Conservation (phyloP, 1,139 yeast species). For the Candida neerlandica region DNA sequence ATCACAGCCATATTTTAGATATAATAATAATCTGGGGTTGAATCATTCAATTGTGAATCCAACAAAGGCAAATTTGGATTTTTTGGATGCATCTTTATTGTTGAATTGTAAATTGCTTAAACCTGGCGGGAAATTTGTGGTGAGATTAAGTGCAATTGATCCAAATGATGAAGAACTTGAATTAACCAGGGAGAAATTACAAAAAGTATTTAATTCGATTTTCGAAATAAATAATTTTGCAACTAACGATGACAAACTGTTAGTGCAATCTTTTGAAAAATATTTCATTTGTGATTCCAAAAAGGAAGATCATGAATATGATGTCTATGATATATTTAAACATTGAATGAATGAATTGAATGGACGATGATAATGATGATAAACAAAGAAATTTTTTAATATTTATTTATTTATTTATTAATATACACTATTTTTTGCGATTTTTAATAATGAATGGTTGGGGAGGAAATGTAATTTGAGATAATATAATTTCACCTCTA, state of each 20-base stretch:
- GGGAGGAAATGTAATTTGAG: not conserved
- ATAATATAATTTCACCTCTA: conserved; percentile 1
- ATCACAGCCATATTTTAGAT: conserved; percentile 64
- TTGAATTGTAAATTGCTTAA: conserved; percentile 69
- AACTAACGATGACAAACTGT: not conserved
- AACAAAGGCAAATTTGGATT: conserved; percentile 47
- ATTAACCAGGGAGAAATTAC: conserved; percentile 57
- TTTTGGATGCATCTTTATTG: conserved; percentile 88
- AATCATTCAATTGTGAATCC: conserved; percentile 30
- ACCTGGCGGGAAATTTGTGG: conserved; percentile 70
- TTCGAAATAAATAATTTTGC: conserved; percentile 20
- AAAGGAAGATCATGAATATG: conserved; percentile 36
- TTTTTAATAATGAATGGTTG: not conserved
- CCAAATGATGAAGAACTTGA: conserved; percentile 52
- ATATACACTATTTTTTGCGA: not conserved
- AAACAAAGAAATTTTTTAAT: not conserved
- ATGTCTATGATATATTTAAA: conserved; percentile 49
- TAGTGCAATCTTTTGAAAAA: conserved; percentile 58
- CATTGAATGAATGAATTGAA: no score
- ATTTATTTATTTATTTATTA: not conserved
- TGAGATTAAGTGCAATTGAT: conserved; percentile 71
- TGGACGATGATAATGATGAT: not conserved
- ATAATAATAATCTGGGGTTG: conserved; percentile 28
- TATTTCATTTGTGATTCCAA: conserved; percentile 66
- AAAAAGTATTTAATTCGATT: conserved; percentile 61